phyloP scores from a whole-genome alignment of 2,329 filamentous ascomycete genomes.

The Calonectria pseudoreteaudii region DNA sequence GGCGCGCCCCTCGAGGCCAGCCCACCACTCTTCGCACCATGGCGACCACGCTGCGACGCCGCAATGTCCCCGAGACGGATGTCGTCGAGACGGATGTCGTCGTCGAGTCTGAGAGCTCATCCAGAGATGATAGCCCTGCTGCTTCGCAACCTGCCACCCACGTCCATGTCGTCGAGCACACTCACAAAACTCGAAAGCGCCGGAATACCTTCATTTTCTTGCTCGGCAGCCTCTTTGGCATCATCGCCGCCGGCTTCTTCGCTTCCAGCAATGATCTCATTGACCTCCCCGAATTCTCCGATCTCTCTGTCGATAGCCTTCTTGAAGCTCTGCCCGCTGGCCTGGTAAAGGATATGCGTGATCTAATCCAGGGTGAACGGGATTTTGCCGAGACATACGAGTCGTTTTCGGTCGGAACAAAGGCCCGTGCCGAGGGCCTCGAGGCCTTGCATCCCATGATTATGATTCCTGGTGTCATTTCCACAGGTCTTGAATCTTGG shows the following conservation, averaged over 20 bases:
- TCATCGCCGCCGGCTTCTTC: conserved; percentile 90
- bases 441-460: conserved; percentile 88
- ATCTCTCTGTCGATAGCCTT: conserved; percentile 85
- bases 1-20: conserved; percentile 35
- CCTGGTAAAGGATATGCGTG: conserved; percentile 85
- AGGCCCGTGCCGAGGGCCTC: conserved; percentile 84
- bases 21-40: conserved; percentile 35
- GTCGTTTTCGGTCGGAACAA: conserved; percentile 89
- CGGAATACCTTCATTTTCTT: conserved; percentile 86
- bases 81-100: conserved; percentile 34
- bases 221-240: conserved; percentile 89
- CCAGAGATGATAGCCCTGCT: conserved; percentile 44
- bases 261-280: conserved; percentile 91
- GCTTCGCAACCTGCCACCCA: conserved; percentile 44
- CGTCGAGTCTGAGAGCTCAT: conserved; percentile 35
- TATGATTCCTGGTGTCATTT: conserved; percentile 98
- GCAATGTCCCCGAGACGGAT: conserved; percentile 41
- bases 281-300: conserved; percentile 76
- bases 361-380: conserved; percentile 87
- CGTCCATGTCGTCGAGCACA: conserved; percentile 58
- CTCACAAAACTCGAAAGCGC: conserved; percentile 72
- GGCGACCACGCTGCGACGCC: conserved; percentile 50
- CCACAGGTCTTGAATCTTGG: conserved; percentile 96
- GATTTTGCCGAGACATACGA: conserved; percentile 89
- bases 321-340: conserved; percentile 90